Percentiles rank a stretch among this genome's conserved stretches.
phyloP scores from a whole-genome alignment of 2,329 filamentous ascomycete genomes.

The Stagonosporopsis rhizophila region DNA sequence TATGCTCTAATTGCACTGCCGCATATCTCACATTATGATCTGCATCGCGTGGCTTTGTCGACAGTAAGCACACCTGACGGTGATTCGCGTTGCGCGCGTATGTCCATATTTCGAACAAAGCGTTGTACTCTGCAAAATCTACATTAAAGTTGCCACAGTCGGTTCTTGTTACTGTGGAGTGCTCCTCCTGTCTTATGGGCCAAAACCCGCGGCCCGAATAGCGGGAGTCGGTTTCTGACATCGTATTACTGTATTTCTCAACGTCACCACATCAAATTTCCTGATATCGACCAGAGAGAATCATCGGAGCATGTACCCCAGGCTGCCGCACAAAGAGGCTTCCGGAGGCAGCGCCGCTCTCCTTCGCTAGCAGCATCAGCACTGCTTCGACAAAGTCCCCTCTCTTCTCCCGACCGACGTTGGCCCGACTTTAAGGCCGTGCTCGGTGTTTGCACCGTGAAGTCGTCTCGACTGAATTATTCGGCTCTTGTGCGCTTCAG shows the following conservation, averaged over 20 bases:
- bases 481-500: constrained; percentile 1
- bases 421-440: background rate
- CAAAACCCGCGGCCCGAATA: constrained; percentile 12
- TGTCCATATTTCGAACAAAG: background rate
- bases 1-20: background rate
- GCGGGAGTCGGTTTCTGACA: constrained; percentile 5
- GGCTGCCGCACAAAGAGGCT: background rate
- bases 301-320: background rate
- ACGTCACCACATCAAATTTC: background rate
- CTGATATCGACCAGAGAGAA: background rate
- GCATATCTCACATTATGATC: background rate
- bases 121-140: background rate
- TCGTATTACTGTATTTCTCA: constrained; percentile 9
- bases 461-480: background rate
- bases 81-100: background rate
- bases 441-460: background rate
- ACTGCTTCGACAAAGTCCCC: background rate
- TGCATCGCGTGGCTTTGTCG: background rate
- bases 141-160: background rate
- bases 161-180: background rate
- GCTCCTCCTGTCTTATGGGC: background rate
- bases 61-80: background rate
- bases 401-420: background rate
- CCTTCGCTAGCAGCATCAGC: background rate
- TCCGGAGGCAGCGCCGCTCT: constrained; percentile 1